Evolutionary conservation across 2,329 filamentous ascomycete species (phyloP).

Genomic region (Westerdykella aurantiaca): DNA sequence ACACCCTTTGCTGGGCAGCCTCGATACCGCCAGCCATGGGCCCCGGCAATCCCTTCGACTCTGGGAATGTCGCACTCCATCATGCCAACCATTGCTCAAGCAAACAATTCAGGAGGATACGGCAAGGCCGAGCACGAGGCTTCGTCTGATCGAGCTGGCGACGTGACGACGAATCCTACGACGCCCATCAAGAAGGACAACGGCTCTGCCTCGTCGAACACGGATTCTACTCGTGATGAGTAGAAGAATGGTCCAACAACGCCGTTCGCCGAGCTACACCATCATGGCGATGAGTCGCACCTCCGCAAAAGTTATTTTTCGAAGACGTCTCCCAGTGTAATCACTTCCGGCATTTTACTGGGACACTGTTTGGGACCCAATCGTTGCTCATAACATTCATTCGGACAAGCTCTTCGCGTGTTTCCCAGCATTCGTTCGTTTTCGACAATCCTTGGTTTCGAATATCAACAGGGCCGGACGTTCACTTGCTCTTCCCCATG

Average conservation of each 20-base stretch:
- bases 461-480: no score
- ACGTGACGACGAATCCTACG: slow-evolving; percentile 29
- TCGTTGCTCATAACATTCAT: slow-evolving; percentile 5
- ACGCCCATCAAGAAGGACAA: slow-evolving; percentile 31
- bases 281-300: neutral
- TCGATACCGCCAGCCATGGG: slow-evolving; percentile 31
- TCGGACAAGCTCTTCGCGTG: neutral
- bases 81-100: slow-evolving; percentile 23
- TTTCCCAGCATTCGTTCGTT: no score
- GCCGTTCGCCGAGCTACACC: neutral
- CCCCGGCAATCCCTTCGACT: slow-evolving; percentile 31
- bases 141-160: slow-evolving; percentile 23
- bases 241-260: slow-evolving; percentile 7
- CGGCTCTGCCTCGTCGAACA: slow-evolving; percentile 19
- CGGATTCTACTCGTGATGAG: slow-evolving; percentile 21
- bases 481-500: no score
- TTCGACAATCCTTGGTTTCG: no score
- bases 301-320: slow-evolving; percentile 21
- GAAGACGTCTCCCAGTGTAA: slow-evolving; percentile 23
- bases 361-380: slow-evolving; percentile 15
- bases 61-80: slow-evolving; percentile 27
- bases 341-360: slow-evolving; percentile 16
- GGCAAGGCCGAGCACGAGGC: slow-evolving; percentile 22
- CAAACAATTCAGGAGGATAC: slow-evolving; percentile 10
- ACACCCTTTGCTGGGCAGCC: slow-evolving; percentile 10